Evolutionary conservation across 1,284 basidiomycete species (phyloP), one percentile per base, ranked within the genome.

Genomic region (Tylopilus orsonianus): DNA sequence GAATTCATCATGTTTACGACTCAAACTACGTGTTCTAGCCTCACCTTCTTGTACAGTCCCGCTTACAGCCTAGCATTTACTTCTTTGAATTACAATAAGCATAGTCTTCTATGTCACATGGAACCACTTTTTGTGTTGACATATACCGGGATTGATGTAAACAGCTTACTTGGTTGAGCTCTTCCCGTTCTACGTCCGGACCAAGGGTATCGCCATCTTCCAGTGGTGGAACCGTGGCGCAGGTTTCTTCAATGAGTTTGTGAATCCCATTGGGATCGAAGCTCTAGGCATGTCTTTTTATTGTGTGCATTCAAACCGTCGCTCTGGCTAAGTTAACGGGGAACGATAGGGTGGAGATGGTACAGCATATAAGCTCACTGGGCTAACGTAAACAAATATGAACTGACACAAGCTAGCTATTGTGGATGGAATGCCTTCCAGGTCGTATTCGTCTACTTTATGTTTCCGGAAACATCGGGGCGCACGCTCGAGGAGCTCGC

Each of bases 401-500:
- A 18, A 1, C 39, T 58, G 19, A 59, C 35, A 20, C 2, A 10
- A 3, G 0, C 9, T n/a, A 61, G 59, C 42, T 77, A 74, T 57
- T 77, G 75, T 54, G 65, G 72, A 8, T 78, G 72, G 61, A 64
- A 76, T 6, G 63, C 61, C 0, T 76, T 79, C 47, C 72, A 79
- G 50, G 64, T 79, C 23, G 49, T 71, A 12, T 75, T 79, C 44
- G 68, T 81, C 19, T 80, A 72, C 59, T 69, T 78, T 57, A 54
- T 78, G 26, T 78, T 81, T 70, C 78, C 78, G 0, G 79, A 81
- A 56, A 81, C 79, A 0, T 70, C 77, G 1, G 69, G 75, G 14
- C 73, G 74, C 27, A 77, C 79, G 1, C 69, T 83, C 24, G 81
- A 84, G 57, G 81, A 83, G 58, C 65, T 83, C 13, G 71, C 80